Evolutionary conservation across 805 yeast genomes (phyloP).

Genomic region (Yamadazyma akitaensis): DNA sequence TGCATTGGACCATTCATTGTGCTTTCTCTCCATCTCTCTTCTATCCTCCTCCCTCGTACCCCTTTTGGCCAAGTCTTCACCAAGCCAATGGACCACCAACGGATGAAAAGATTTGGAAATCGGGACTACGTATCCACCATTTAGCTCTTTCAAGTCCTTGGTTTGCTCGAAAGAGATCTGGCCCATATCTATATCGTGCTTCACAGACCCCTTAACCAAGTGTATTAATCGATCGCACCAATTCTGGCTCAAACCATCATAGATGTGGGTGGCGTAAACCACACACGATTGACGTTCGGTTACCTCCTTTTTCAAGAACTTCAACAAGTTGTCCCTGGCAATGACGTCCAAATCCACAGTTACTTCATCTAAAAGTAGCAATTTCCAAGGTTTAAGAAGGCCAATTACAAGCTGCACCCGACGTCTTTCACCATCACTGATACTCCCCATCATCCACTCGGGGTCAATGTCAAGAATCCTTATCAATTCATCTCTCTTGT

Average conservation of each 20-base stretch:
- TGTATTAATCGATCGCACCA: constrained; percentile 91
- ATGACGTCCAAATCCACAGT: constrained; percentile 95
- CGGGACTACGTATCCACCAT: constrained; percentile 29
- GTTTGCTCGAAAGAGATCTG: constrained; percentile 26
- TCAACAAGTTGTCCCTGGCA: constrained; percentile 72
- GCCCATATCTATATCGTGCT: constrained; percentile 32
- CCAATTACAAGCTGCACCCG: constrained; percentile 96
- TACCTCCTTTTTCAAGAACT: constrained; percentile 74
- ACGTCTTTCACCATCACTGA: constrained; percentile 93
- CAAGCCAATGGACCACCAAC: constrained; percentile 65
- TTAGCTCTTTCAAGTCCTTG: constrained; percentile 8
- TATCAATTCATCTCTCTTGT: constrained; percentile 73
- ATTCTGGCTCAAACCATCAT: constrained; percentile 78
- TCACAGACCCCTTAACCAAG: constrained; percentile 60
- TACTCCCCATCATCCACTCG: constrained; percentile 86
- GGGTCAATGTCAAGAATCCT: constrained; percentile 81
- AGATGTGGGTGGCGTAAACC: constrained; percentile 93
- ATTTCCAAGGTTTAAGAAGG: constrained; percentile 82
- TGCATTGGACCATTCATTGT: constrained; percentile 54
- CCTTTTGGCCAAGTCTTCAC: constrained; percentile 47
- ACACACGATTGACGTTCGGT: constrained; percentile 66
- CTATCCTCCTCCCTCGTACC: constrained; percentile 52
- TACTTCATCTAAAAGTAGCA: constrained; percentile 88
- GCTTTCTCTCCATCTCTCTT: constrained; percentile 36
- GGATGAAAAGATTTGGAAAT: constrained; percentile 63